Evolutionary conservation across 1,284 basidiomycete genomes (phyloP), one percentile per base, ranked within the genome.

Genomic region (Phaffia rhodozyma): DNA sequence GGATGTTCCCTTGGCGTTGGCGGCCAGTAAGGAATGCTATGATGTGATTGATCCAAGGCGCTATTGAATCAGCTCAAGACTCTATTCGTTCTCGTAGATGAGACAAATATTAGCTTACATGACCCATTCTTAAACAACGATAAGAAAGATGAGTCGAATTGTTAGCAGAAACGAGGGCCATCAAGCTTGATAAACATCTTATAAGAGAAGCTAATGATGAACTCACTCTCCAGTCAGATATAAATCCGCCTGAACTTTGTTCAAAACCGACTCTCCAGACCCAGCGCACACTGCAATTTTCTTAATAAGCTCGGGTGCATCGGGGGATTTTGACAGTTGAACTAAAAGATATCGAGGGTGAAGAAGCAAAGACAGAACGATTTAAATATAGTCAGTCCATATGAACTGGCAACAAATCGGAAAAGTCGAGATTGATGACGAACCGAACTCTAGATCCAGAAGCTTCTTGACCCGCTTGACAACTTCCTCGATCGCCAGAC

Each of bases 211-310:
- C 7, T 30, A 25, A 43, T 13, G 18, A 43, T 18, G 2, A 27
- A 64, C 66, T 57, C 48, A 67, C 62, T 93, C 91, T n/a, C 91
- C 91, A 1, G 91, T 94, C 69, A 91, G 80, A 73, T 88, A 88
- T 30, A 91, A 81, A 73, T 93, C 89, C 52, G 89, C 89, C 43
- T 82, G 76, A 62, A 82, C 79, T 58, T 82, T 84, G 51, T 79
- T 73, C 50, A 94, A 80, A 74, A 91, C 78, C 53, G 85, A 84
- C 1, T 82, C 86, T 59, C 89, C 90, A 27, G 86, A 85, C 32
- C 90, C 90, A 38, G 89, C 90, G 73, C 90, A 92, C 64, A 94
- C 84, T 55, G 87, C 89, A 63, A 92, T 81, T 32, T 70, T 71
- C 70, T 67, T 70, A 72, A 68, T 69, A 70, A 61, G 70, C 7